Evolutionary conservation across 169 alveolate species (phyloP), one percentile per base, ranked within the genome.

Genomic region (Cryptosporidium ryanae): DNA sequence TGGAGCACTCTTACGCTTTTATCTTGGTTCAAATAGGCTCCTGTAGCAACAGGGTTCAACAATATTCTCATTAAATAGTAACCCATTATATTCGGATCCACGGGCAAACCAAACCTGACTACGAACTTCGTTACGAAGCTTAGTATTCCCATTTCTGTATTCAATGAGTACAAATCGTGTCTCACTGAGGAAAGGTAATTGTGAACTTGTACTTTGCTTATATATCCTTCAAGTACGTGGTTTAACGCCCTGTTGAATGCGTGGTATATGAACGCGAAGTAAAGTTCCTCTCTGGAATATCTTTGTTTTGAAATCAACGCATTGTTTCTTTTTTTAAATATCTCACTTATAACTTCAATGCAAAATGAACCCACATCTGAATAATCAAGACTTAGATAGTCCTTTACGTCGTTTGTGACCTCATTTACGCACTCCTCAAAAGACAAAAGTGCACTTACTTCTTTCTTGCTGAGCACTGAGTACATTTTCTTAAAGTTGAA

Each of bases 1-100:
- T 68, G 83, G 38, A 50, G 55, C 12, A 54, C 25, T 49, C 52
- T 68, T 2, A 68, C 55, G 29, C 52, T 65, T 49, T 25, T 52
- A 7, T 44, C 13, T 49, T 68, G 50, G 55, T 49, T 64, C n/a
- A 55, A 8, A 38, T 52, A 31, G 8, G 55, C 29, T 38, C 46
- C 46, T 21, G 49, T 64, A 29, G 82, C 6, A 67, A 32, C 52
- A 3, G 65, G 55, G 52, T 55, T 54, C 38, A 68, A 21, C 21
- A 68, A 50, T 5, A 55, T 49, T 54, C 44, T 70, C 25, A 57
- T 59, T 8, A 76, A n/a, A 38, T 76, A 76, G 12, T 25, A 76
- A 13, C 76, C 38, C 23, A 76, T 52, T 43, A 76, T 18, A 21
- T 76, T 31, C 21, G 87, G 87, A 44, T 76, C 76, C 23, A 76